These are phyloP conservation scores for Neurospora sublineolata DNA, from an alignment of 495 filamentous ascomycete genomes.

Conservation along the genomic window DNA sequence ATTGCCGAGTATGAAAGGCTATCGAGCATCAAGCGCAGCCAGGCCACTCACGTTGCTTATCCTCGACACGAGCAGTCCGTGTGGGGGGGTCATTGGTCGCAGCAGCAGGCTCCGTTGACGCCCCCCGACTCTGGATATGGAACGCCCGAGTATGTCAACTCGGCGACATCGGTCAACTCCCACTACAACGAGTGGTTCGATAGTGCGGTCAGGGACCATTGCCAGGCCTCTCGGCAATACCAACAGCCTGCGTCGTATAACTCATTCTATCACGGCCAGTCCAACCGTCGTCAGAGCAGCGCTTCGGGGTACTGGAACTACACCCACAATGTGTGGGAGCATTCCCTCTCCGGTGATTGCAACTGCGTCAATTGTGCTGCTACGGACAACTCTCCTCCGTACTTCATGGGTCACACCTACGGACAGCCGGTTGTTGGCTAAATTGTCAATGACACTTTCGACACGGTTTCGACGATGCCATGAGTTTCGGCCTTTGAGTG, in stretches of 20 bases:
- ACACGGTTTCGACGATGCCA: background rate
- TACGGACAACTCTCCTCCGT: conserved; percentile 44
- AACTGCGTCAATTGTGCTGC: conserved; percentile 52
- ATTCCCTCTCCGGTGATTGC: conserved; percentile 52
- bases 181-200: conserved; percentile 38
- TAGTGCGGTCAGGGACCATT: conserved; percentile 23
- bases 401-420: conserved; percentile 52
- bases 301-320: conserved; percentile 36
- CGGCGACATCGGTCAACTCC: conserved; percentile 30
- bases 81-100: conserved; percentile 25
- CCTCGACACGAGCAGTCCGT: conserved; percentile 39
- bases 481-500: conserved; percentile 1
- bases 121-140: conserved; percentile 42
- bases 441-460: conserved; percentile 1
- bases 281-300: conserved; percentile 21
- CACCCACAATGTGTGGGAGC: conserved; percentile 47
- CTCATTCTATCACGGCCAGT: conserved; percentile 39
- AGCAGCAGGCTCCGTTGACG: conserved; percentile 31
- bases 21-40: conserved; percentile 31
- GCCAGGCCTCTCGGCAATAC: conserved; percentile 17
- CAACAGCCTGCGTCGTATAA: conserved; percentile 30
- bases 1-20: conserved; percentile 39
- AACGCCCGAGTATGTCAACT: conserved; percentile 37
- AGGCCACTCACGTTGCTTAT: conserved; percentile 32
- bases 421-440: conserved; percentile 56